Base-by-base conservation (phyloP, 768 basidiomycete genomes). In the Phylloporus sp. region DNA sequence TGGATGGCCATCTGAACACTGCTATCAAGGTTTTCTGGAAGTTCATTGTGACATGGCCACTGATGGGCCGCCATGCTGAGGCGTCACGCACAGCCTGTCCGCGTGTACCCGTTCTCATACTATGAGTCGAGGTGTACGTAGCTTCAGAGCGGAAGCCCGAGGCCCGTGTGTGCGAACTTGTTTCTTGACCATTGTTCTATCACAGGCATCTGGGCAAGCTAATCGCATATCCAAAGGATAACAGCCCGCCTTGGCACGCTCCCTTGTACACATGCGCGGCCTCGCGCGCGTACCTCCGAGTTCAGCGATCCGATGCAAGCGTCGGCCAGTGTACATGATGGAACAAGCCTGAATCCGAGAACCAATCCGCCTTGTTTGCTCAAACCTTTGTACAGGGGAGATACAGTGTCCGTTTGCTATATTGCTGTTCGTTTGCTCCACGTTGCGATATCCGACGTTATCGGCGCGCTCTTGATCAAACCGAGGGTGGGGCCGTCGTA, bases 31-130 rank as follows among this genome's bases (percentile, higher is more conserved):
- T 48, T 49, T 34, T 20, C 31, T 29, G 42, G 33, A 28, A n/a
- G 18, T 8, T 15, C 20, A 32, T n/a, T n/a, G 39, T 38, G 21
- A 34, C 20, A 4, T 46, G 32, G 38, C 21, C 35, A 24, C 27
- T 32, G 41, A 34, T 38, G 11, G 5, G 9, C 9, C 13, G n/a
- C n/a, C n/a, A n/a, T 27, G 41, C 36, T n/a, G 23, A 27, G 11
- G 32, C 23, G 13, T 38, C 17, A 14, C 33, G 18, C 55, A 58
- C 44, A 50, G 43, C 43, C 20, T 24, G n/a, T 18, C 15, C 17
- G n/a, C 42, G 36, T 39, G 45, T 20, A 33, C 32, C 29, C 11
- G n/a, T 15, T 20, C 17, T 21, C 40, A 33, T 15, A 23, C n/a
- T 13, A 35, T 3, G n/a, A 6, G 5, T 17, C 9, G 14, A 2